A percentile compares a stretch with the other conserved stretches of the same genome.
phyloP scores from a whole-genome alignment of 2,329 filamentous ascomycete genomes.

The Clarireedia paspali region DNA sequence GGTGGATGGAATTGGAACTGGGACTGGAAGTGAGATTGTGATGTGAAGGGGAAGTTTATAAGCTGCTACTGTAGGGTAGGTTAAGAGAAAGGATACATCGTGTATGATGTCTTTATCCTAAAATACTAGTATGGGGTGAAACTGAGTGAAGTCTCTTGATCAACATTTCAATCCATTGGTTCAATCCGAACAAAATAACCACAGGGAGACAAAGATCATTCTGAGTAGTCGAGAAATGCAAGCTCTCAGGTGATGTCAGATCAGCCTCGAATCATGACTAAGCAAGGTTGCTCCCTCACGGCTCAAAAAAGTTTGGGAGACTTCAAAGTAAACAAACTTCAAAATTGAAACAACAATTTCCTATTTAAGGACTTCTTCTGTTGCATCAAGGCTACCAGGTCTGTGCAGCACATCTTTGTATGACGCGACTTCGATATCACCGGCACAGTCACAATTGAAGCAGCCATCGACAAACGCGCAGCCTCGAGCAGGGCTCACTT shows the following conservation, averaged over 20 bases:
- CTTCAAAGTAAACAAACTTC: not conserved
- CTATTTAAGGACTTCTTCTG: not conserved
- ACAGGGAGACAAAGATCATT: not conserved
- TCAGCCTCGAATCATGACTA: not conserved
- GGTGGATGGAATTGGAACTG: not conserved
- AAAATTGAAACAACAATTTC: not conserved
- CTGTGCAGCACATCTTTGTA: not conserved
- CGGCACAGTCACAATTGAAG: not conserved
- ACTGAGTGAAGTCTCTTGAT: too few species aligned
- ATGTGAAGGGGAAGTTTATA: not conserved
- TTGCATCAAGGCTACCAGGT: not conserved
- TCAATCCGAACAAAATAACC: too few species aligned
- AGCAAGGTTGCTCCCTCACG: not conserved
- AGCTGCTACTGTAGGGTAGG: too few species aligned
- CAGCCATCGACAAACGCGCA: not conserved
- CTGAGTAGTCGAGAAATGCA: not conserved
- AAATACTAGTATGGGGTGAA: too few species aligned
- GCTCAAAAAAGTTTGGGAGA: not conserved
- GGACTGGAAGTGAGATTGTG: not conserved
- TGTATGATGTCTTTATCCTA: too few species aligned
- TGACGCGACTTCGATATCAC: not conserved
- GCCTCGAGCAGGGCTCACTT: constrained; percentile 2
- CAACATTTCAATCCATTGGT: too few species aligned
- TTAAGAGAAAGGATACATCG: too few species aligned
- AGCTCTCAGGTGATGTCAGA: not conserved